Evolutionary conservation across 176 grass and related monocot genomes (phyloP).

Genomic region (Musa acuminata): DNA sequence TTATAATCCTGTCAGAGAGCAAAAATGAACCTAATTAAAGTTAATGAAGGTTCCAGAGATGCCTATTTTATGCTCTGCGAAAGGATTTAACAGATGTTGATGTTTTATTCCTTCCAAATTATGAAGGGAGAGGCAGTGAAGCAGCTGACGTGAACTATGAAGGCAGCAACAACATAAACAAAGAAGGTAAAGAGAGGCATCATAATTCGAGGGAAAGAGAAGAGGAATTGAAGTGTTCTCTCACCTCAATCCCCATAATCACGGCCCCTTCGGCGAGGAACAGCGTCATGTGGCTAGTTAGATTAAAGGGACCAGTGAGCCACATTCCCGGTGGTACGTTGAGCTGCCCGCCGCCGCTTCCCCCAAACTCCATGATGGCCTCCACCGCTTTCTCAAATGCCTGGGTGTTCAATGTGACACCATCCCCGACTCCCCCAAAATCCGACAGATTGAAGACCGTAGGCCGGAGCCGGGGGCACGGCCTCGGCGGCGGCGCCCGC

Average conservation of each 20-base stretch:
- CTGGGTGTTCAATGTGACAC: constrained; percentile 11
- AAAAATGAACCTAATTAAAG: constrained; percentile 24
- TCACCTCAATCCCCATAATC: constrained; percentile 67
- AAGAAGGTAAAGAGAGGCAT: not conserved
- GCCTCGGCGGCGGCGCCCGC: constrained; percentile 22
- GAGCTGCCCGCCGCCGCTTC: constrained; percentile 63
- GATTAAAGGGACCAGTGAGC: constrained; percentile 90
- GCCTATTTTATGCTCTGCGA: not conserved
- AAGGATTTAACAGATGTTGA: no score
- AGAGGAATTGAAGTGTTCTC: not conserved
- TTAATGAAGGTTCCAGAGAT: constrained; percentile 17
- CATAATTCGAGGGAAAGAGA: not conserved
- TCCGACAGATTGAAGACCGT: constrained; percentile 16
- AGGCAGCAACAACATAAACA: not conserved
- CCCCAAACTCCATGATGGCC: constrained; percentile 25
- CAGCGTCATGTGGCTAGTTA: constrained; percentile 80
- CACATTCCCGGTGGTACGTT: constrained; percentile 46
- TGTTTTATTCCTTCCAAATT: no score
- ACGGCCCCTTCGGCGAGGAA: constrained; percentile 65
- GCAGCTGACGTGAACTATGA: not conserved
- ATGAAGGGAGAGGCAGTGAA: not conserved
- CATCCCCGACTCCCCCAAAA: constrained; percentile 20
- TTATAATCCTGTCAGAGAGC: constrained; percentile 71
- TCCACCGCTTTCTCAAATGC: constrained; percentile 46
- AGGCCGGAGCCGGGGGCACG: constrained; percentile 14